phyloP scores from a whole-genome alignment of 805 yeast species.

The Candida maris region DNA sequence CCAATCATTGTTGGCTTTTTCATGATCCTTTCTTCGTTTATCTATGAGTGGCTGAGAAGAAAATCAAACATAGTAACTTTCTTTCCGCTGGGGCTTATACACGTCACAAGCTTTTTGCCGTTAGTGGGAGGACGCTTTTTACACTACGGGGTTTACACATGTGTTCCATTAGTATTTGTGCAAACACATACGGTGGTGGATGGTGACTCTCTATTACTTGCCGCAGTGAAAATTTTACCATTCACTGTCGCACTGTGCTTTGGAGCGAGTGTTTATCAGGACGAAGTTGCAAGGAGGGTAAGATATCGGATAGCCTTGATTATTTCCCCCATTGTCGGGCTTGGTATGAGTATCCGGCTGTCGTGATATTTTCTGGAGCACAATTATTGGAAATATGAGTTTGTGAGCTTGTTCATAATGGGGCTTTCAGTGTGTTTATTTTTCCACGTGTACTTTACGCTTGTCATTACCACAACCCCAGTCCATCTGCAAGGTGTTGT shows the following conservation, averaged over 20 bases:
- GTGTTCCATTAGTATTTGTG: conserved; percentile 9
- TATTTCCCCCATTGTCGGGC: conserved; percentile 7
- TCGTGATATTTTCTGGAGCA: conserved; percentile 15
- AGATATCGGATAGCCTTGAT: conserved; percentile 21
- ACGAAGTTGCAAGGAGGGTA: conserved; percentile 10
- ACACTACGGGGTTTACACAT: conserved; percentile 11
- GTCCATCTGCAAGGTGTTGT: conserved; percentile 38
- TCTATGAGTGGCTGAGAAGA: conserved; percentile 12
- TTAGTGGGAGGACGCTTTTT: conserved; percentile 12
- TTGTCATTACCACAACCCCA: conserved; percentile 34
- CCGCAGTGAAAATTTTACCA: conserved; percentile 38
- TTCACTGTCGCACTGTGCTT: conserved; percentile 29
- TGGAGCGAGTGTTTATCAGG: conserved; percentile 26
- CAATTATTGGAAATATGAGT: conserved; percentile 25
- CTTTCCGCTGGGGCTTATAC: conserved; percentile 20
- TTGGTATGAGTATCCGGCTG: conserved; percentile 21
- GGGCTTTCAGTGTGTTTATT: conserved; percentile 27
- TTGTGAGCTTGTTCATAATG: conserved; percentile 21
- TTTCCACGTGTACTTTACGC: conserved; percentile 33
- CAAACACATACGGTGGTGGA: conserved; percentile 29
- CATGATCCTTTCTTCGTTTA: background rate
- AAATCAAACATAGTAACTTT: conserved; percentile 17
- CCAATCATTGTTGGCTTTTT: conserved; percentile 1
- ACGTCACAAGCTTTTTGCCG: conserved; percentile 21
- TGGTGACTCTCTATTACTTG: conserved; percentile 29